Conservation (phyloP, 148 eudicot species). For the Vaccinium vitisidaea region DNA sequence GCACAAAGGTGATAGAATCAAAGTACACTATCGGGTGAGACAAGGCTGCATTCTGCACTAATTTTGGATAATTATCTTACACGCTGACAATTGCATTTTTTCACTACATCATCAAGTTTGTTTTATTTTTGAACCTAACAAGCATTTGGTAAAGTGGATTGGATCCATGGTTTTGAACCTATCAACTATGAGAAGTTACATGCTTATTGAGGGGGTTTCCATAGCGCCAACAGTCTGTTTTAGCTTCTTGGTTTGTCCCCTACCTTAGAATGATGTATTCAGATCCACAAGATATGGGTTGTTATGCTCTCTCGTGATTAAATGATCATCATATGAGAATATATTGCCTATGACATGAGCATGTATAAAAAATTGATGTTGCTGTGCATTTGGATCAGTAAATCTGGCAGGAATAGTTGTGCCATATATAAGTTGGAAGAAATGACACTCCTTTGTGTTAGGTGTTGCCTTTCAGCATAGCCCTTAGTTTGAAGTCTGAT, state of each 20-base stretch:
- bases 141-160: too few relatives aligned
- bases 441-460: neutral
- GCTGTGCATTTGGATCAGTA: neutral
- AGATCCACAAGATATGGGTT: neutral
- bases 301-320: too few relatives aligned
- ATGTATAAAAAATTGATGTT: too few relatives aligned
- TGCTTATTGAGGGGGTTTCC: neutral
- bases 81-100: too few relatives aligned
- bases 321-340: too few relatives aligned
- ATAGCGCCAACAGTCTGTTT: neutral
- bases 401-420: neutral
- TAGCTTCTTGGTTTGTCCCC: neutral
- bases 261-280: neutral
- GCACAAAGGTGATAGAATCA: constrained; percentile 85
- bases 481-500: too few relatives aligned
- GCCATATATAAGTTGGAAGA: neutral
- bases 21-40: constrained; percentile 94
- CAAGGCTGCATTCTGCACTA: neutral
- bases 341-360: too few relatives aligned
- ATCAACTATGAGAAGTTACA: neutral
- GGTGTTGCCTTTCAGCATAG: neutral
- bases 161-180: too few relatives aligned
- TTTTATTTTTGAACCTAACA: too few relatives aligned
- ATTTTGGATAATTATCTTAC: neutral
- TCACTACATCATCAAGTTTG: too few relatives aligned